Conservation (phyloP, 768 basidiomycete genomes). For the Lanmaoa rubissima region DNA sequence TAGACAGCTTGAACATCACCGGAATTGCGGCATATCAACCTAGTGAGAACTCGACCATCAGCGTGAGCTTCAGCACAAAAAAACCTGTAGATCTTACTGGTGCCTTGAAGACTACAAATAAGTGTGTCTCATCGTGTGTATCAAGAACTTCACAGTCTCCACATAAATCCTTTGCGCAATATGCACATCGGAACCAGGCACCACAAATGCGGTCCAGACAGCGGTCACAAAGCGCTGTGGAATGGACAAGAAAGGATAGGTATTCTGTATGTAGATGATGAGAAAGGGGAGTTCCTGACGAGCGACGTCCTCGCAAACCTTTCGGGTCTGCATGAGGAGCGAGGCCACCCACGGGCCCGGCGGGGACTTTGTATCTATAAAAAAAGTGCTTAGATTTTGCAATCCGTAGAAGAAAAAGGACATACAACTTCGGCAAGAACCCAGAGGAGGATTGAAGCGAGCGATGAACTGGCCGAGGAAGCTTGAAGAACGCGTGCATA, state of each 20-base stretch:
- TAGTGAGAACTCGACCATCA: slow-evolving; percentile 26
- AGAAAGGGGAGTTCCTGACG: neutral
- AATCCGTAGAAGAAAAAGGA: neutral
- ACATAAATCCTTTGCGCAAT: slow-evolving; percentile 87
- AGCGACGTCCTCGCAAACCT: slow-evolving; percentile 39
- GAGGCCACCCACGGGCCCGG: slow-evolving; percentile 49
- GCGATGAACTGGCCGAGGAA: slow-evolving; percentile 73
- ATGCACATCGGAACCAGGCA: slow-evolving; percentile 88
- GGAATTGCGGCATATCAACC: slow-evolving; percentile 75
- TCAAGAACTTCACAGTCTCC: slow-evolving; percentile 76
- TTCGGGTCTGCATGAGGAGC: slow-evolving; percentile 46
- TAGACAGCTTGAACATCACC: slow-evolving; percentile 40
- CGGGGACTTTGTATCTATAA: slow-evolving; percentile 61
- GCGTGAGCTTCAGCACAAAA: neutral
- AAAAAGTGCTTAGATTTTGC: slow-evolving; percentile 8
- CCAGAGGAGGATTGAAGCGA: slow-evolving; percentile 53
- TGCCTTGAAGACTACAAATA: slow-evolving; percentile 89
- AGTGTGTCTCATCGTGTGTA: slow-evolving; percentile 77
- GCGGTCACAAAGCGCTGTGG: slow-evolving; percentile 77
- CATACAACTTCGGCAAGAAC: slow-evolving; percentile 69
- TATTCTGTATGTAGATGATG: slow-evolving; percentile 47
- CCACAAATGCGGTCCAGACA: slow-evolving; percentile 83
- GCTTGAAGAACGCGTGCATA: slow-evolving; percentile 84
- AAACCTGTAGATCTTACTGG: slow-evolving; percentile 42
- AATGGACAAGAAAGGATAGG: slow-evolving; percentile 57